Base-by-base conservation (phyloP, 108 stramenopile species). In the Skeletonema marinoi region DNA sequence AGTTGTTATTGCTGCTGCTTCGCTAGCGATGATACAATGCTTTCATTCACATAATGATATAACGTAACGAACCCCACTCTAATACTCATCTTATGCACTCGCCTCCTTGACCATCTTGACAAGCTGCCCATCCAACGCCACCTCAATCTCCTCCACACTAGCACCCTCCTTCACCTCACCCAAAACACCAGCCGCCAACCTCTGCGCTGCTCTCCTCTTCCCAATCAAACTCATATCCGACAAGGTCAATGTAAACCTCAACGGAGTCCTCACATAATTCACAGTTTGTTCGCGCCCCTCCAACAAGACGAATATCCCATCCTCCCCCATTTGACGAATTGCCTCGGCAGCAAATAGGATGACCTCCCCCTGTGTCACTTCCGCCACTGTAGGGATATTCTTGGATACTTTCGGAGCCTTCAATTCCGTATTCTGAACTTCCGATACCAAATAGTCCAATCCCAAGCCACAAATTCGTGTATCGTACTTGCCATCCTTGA, bases 241-340 rank as follows among this genome's bases (percentile, higher is more conserved):
- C 67, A 96, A 61, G 39, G 84, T 85, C 60, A 96, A 62, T 4
- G 74, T 88, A 80, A 93, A 96, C 51, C 92, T 86, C 66, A 87
- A 75, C 1, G 90, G 89, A 2, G 92, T 93, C 16, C 78, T 81
- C 2, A 96, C 91, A 58, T 94, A 96, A 66, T 94, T 90, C 46
- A 96, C 92, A n/a, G 93, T 96, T 66, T 91, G 92, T 62, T 89
- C 93, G 0, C 96, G 82, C 29, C 96, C 96, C 71, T 96, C 96
- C 67, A 96, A 58, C 70, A 94, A 66, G 4, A 94, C 92, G 51
- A 88, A 83, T 3, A 91, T 51, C 5, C 93, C 93, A 65, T 90
- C 90, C 30, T 85, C 85, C 0, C 80, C 81, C 89, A 96, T 85
- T 30, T 76, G 79, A 62, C 85, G 70, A 29, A 93, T 81, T 10